A percentile compares a stretch with the other conserved stretches of the same genome.
Conservation (phyloP, 2,329 filamentous ascomycete genomes). For the Cryphonectria naterciae region DNA sequence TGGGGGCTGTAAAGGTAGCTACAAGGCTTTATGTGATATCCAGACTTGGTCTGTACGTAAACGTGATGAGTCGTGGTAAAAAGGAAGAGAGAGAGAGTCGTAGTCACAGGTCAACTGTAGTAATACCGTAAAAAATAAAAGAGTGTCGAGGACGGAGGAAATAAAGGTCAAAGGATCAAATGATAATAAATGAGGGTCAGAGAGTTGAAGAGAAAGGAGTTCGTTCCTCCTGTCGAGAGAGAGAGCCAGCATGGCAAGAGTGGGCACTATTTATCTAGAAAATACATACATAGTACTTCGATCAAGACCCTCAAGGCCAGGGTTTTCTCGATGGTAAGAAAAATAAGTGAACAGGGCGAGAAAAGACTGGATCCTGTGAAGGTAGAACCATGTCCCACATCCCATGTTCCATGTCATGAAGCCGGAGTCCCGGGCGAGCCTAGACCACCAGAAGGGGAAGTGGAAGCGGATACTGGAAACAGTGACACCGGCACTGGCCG, state of each 20-base stretch:
- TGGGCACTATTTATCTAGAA: conserved; percentile 9
- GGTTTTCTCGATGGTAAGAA: not conserved
- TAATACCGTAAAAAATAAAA: conserved; percentile 1
- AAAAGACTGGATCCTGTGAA: conserved; percentile 7
- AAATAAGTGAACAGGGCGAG: conserved; percentile 14
- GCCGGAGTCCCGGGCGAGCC: conserved; percentile 4
- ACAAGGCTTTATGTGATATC: conserved; percentile 17
- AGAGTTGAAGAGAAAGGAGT: not conserved
- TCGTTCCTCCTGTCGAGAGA: not conserved
- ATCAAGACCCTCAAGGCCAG: not conserved
- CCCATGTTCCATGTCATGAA: conserved; percentile 2
- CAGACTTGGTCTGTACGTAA: no score
- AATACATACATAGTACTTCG: conserved; percentile 3
- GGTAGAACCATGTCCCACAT: not conserved
- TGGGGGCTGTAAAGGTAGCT: conserved; percentile 16
- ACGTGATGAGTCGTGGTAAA: not conserved
- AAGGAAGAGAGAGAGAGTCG: not conserved
- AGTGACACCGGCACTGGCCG: conserved; percentile 12
- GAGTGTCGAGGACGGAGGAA: not conserved
- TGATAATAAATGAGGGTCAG: conserved; percentile 11
- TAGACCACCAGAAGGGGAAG: conserved; percentile 10
- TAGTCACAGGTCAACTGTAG: conserved; percentile 7
- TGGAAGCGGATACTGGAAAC: not conserved
- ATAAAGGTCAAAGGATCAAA: not conserved
- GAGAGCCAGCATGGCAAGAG: not conserved